Conservation (phyloP, 1,284 basidiomycete species). For the Irpex rosettiformis region DNA sequence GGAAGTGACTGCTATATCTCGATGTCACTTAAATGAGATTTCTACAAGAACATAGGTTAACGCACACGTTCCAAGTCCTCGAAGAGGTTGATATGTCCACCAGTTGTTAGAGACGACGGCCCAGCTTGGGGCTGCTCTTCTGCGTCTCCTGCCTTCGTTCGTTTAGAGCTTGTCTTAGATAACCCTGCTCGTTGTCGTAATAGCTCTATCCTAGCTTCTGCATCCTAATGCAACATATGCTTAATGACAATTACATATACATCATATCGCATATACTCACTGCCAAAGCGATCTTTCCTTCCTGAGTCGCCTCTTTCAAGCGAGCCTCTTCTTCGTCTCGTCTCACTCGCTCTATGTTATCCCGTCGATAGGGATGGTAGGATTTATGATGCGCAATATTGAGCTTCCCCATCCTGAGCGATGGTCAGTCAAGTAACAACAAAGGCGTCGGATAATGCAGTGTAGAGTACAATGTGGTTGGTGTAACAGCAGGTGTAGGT, state of each 20-base stretch:
- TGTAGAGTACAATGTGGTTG: background rate
- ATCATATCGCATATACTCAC: slow-evolving; percentile 37
- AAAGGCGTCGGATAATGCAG: background rate
- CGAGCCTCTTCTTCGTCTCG: slow-evolving; percentile 80
- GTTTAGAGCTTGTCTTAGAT: slow-evolving; percentile 36
- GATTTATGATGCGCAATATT: slow-evolving; percentile 90
- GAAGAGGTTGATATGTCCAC: slow-evolving; percentile 76
- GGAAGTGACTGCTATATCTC: slow-evolving; percentile 39
- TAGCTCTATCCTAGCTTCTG: slow-evolving; percentile 71
- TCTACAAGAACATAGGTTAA: background rate
- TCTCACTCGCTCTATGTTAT: slow-evolving; percentile 79
- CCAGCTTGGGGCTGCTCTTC: slow-evolving; percentile 17
- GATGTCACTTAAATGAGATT: background rate
- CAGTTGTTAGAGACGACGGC: slow-evolving; percentile 36
- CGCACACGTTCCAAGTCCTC: slow-evolving; percentile 67
- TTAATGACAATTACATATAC: background rate
- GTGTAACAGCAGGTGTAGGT: background rate
- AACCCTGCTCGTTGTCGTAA: slow-evolving; percentile 58
- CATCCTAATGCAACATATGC: slow-evolving; percentile 44
- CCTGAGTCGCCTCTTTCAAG: slow-evolving; percentile 58
- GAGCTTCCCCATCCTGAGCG: slow-evolving; percentile 70
- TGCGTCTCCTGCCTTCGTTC: slow-evolving; percentile 38
- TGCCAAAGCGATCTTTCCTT: slow-evolving; percentile 68
- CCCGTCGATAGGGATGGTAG: slow-evolving; percentile 80
- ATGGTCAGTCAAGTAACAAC: too few species aligned